Evolutionary conservation across 148 eudicot species (phyloP), one percentile per base, ranked within the genome.

Genomic region (Rhododendron williamsianum): DNA sequence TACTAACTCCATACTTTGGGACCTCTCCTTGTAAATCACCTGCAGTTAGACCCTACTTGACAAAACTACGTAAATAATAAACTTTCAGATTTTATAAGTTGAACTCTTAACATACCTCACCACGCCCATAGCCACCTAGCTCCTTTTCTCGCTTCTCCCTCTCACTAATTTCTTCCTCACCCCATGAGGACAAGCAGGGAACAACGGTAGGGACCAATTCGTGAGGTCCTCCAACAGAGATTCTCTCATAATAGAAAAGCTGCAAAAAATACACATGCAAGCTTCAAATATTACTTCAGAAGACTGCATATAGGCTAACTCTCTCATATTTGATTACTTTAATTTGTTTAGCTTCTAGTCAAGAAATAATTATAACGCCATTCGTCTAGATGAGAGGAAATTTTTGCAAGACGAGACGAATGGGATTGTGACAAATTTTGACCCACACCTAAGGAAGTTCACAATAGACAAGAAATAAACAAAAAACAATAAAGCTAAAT

Each of bases 161-260:
- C 86, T 88, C 92, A 81, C 86, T 80, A 83, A 90, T 90, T 84
- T 90, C 89, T 83, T 88, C 92, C 85, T 90, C 92, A 25, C 90
- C 90, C 92, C 92, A 90, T 19, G 87, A 86, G 21, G 87, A 85
- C 73, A 90, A 82, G 84, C 90, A 90, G 10, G 90, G 92, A 83
- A 85, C 85, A 56, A 76, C 81, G 87, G 83, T 78, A 43, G 90
- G 83, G 56, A 84, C 84, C 6, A 81, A 73, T 67, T 90, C 90
- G 43, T 74, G 74, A 60, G 87, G 86, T 78, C 85, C 88, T 67
- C 87, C 86, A 76, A 90, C 86, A 85, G 92, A 88, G 82, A 88
- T 86, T 82, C 90, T 86, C 88, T 90, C 92, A 76, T 90, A 90
- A 84, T 90, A 90, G 49, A 90, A 88, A 56, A 90, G 89, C 90